Base-by-base conservation (phyloP, 108 stramenopile species). In the Seminavis robusta region DNA sequence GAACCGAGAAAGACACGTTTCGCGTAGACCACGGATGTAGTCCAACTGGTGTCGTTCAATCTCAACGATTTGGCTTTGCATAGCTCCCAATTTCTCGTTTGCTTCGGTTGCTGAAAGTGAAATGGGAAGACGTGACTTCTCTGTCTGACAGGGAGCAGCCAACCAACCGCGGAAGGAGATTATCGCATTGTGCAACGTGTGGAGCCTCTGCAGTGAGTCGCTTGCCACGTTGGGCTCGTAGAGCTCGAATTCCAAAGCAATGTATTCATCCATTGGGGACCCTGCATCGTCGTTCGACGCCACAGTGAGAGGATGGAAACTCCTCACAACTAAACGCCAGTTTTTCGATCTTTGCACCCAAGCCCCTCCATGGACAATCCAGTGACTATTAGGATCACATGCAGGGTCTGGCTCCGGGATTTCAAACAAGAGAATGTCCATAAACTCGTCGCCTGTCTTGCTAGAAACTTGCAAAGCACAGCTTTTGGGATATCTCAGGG, bases 201-300 rank as follows among this genome's bases (percentile, higher is more conserved):
- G 85, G 25, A 83, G 73, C 32, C 69, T 42, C 29, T 83, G 85
- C 6, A 86, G 58, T 33, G 52, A 38, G 41, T 86, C 85, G 8
- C 52, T 54, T 16, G 67, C 68, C 24, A 86, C 74, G 20, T 70
- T 40, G 5, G 81, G 64, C 50, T 86, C 77, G 32, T 63, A 65
- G n/a, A 86, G 34, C 39, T 77, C 32, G 25, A 80, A 16, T 13
- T 83, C 63, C 15, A 86, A 23, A 5, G 73, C 81, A 21, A 77
- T 33, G 60, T 61, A 64, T 20, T 38, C 49, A 13, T 20, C 53
- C 38, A 10, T 25, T 4, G 26, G 3, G 7, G 32, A 29, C 13
- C 19, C n/a, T n/a, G n/a, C n/a, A n/a, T n/a, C n/a, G n/a, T n/a
- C n/a, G n/a, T n/a, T n/a, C n/a, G n/a, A n/a, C n/a, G n/a, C n/a